These are phyloP conservation scores for Harringtonia lauricola DNA, from an alignment of 2,329 filamentous ascomycete species.

Conservation along the genomic window DNA sequence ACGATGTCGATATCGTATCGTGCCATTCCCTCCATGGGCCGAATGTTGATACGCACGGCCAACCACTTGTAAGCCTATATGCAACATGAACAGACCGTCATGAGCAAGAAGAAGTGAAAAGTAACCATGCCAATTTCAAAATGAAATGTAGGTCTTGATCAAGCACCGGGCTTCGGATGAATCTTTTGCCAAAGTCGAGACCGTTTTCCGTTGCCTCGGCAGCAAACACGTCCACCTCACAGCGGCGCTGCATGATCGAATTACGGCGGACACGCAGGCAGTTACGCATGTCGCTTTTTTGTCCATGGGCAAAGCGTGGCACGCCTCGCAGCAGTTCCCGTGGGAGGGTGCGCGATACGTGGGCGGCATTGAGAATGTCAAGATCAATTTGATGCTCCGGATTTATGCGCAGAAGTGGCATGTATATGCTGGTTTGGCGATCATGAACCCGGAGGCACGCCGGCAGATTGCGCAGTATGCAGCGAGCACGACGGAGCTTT, in stretches of 20 bases:
- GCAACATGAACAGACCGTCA: neutral
- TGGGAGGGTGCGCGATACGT: constrained; percentile 96
- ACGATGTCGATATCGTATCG: constrained; percentile 85
- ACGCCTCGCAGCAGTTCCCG: constrained; percentile 87
- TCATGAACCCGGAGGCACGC: constrained; percentile 86
- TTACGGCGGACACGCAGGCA: constrained; percentile 95
- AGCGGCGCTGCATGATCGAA: constrained; percentile 82
- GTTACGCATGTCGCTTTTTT: constrained; percentile 96
- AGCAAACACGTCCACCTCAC: constrained; percentile 84
- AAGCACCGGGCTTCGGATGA: constrained; percentile 76
- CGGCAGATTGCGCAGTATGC: constrained; percentile 93
- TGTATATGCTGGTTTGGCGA: constrained; percentile 94
- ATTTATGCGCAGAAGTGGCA: constrained; percentile 99
- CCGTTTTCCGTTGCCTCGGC: constrained; percentile 69
- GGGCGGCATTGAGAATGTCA: constrained; percentile 96
- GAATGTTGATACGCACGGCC: constrained; percentile 74
- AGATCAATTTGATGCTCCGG: constrained; percentile 94
- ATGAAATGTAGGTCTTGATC: constrained; percentile 54
- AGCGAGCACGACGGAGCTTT: constrained; percentile 81
- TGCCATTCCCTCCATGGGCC: constrained; percentile 96
- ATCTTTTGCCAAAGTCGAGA: constrained; percentile 68
- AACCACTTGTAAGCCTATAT: constrained; percentile 63
- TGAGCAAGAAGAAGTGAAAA: neutral
- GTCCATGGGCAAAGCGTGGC: constrained; percentile 97
- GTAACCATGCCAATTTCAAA: constrained; percentile 1